Conservation (phyloP, 495 filamentous ascomycete genomes). For the Penicillium ucsense region DNA sequence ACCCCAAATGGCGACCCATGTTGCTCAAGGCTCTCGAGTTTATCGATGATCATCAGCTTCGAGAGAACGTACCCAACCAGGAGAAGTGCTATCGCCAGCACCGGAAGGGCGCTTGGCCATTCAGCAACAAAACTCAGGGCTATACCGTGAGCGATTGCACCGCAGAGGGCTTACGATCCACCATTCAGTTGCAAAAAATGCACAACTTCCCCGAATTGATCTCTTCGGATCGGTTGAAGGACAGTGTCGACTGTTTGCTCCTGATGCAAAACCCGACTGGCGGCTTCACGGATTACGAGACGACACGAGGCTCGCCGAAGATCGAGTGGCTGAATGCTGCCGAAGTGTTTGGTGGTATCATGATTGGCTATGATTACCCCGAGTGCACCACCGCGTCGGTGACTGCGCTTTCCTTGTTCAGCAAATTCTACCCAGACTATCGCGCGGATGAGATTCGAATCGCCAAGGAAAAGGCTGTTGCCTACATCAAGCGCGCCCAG, state of each 20-base stretch:
- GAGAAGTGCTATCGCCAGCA: slow-evolving; percentile 81
- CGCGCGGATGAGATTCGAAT: slow-evolving; percentile 61
- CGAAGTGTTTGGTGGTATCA: slow-evolving; percentile 93
- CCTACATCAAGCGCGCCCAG: slow-evolving; percentile 74
- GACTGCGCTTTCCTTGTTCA: slow-evolving; percentile 78
- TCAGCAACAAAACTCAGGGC: slow-evolving; percentile 83
- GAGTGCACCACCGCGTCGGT: slow-evolving; percentile 95
- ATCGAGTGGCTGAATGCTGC: slow-evolving; percentile 87
- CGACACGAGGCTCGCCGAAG: slow-evolving; percentile 61
- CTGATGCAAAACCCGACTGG: slow-evolving; percentile 87
- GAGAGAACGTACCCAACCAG: slow-evolving; percentile 71
- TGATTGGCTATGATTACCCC: slow-evolving; percentile 96
- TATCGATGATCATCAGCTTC: slow-evolving; percentile 84
- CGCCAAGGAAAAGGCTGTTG: slow-evolving; percentile 60
- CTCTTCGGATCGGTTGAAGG: slow-evolving; percentile 63
- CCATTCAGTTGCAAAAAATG: slow-evolving; percentile 73
- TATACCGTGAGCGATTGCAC: slow-evolving; percentile 95
- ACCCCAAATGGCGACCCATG: slow-evolving; percentile 75
- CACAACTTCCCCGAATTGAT: slow-evolving; percentile 68
- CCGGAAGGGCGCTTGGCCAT: slow-evolving; percentile 90
- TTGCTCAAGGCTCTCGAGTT: slow-evolving; percentile 75
- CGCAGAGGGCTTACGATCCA: slow-evolving; percentile 78
- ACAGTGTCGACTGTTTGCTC: slow-evolving; percentile 81
- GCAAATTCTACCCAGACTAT: slow-evolving; percentile 71
- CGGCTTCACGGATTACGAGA: slow-evolving; percentile 86